These are phyloP conservation scores for Huntiella savannae DNA, from an alignment of 2,329 filamentous ascomycete species.

Conservation along the genomic window DNA sequence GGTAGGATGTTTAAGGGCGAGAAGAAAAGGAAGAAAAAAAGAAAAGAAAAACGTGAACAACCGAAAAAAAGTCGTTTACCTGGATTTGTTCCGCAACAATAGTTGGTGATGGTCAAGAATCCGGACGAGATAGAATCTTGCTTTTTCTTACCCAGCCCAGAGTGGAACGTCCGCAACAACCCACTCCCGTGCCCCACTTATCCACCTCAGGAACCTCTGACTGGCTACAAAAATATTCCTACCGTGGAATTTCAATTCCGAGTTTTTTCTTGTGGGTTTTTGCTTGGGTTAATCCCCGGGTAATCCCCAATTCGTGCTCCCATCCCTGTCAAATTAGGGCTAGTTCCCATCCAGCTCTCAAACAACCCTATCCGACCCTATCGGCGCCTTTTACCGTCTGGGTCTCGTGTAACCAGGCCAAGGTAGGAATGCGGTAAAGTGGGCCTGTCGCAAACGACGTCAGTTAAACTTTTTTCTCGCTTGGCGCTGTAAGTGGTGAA, in stretches of 20 bases:
- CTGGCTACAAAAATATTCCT: too few relatives aligned
- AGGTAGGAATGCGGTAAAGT: background rate
- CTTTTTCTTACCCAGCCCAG: too few relatives aligned
- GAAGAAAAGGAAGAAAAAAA: conserved; percentile 5
- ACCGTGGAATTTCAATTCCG: background rate
- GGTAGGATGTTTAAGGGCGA: conserved; percentile 97
- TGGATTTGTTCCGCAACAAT: too few relatives aligned
- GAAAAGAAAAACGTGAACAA: conserved; percentile 1
- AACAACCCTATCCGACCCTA: too few relatives aligned
- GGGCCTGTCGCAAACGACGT: background rate
- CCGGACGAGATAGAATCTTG: too few relatives aligned
- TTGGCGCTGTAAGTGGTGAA: background rate
- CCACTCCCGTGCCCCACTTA: too few relatives aligned
- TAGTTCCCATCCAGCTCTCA: background rate
- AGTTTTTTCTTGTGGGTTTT: conserved; percentile 7
- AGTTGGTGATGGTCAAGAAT: too few relatives aligned
- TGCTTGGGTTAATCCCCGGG: conserved; percentile 1
- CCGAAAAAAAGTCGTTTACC: conserved; percentile 1
- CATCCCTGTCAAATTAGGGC: conserved; percentile 18
- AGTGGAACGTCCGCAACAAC: too few relatives aligned
- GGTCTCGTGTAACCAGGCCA: too few relatives aligned
- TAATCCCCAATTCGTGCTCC: background rate
- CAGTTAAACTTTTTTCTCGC: background rate
- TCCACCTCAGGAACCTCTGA: too few relatives aligned
- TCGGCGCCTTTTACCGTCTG: too few relatives aligned